phyloP scores from a whole-genome alignment of 495 filamentous ascomycete genomes.

The Cryomyces minteri region DNA sequence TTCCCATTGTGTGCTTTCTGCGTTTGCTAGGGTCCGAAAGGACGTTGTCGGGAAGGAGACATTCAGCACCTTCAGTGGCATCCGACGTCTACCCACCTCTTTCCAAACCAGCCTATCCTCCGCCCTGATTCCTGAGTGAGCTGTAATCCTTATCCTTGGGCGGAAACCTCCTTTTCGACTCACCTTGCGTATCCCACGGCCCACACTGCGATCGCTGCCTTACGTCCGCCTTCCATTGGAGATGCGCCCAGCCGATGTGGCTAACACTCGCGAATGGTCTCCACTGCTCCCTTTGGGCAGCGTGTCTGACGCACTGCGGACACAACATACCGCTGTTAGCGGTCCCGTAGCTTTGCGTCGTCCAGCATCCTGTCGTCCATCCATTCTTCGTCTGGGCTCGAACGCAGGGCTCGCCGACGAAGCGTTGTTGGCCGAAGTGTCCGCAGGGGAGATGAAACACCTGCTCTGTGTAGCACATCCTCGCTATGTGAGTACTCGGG shows the following conservation, averaged over 20 bases:
- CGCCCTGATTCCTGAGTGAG: no score
- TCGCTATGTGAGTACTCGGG: no score
- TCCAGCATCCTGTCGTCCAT: background rate
- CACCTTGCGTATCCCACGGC: no score
- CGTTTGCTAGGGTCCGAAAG: no score
- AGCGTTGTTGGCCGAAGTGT: constrained; percentile 8
- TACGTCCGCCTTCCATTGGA: background rate
- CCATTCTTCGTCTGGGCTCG: background rate
- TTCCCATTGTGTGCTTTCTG: no score
- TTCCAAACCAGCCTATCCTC: no score
- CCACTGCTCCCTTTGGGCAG: background rate
- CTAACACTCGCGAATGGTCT: background rate
- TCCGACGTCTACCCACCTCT: no score
- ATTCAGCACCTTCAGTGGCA: no score
- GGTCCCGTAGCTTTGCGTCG: background rate
- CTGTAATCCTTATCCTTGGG: no score
- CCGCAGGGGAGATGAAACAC: constrained; percentile 9
- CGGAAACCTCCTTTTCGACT: no score
- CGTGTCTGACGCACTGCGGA: background rate
- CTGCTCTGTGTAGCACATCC: constrained; percentile 10
- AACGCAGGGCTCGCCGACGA: constrained; percentile 10
- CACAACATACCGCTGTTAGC: background rate
- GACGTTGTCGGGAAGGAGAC: no score
- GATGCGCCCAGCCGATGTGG: background rate
- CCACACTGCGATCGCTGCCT: background rate